These are phyloP conservation scores for Suillus brevipes DNA, from an alignment of 768 basidiomycete species.

Conservation along the genomic window DNA sequence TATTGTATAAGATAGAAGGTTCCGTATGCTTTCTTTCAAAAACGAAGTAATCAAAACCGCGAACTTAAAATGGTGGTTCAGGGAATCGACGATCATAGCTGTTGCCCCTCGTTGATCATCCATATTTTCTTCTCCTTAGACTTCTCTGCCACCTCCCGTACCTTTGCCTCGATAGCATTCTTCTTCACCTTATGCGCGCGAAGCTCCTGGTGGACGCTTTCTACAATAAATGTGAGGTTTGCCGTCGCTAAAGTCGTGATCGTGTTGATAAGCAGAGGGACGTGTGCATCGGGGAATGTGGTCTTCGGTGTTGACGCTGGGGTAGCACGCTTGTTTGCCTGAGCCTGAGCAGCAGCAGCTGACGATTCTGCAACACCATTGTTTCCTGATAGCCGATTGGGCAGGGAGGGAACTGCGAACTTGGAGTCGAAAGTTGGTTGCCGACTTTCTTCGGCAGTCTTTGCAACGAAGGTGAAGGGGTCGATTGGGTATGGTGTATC, in stretches of 20 bases:
- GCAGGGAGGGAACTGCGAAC: constrained; percentile 51
- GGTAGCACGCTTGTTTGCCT: constrained; percentile 28
- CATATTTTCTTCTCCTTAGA: constrained; percentile 73
- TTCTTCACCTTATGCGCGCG: constrained; percentile 75
- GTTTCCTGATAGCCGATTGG: constrained; percentile 33
- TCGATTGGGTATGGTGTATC: constrained; percentile 74
- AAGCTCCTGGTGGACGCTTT: constrained; percentile 70
- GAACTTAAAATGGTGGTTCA: not conserved
- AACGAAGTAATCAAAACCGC: not conserved
- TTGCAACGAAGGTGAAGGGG: constrained; percentile 74
- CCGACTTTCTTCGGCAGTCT: constrained; percentile 38
- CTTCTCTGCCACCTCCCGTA: constrained; percentile 75
- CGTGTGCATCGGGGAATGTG: constrained; percentile 66
- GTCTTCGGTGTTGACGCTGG: constrained; percentile 45
- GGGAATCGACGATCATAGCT: not conserved
- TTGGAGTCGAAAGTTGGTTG: constrained; percentile 26
- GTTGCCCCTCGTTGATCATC: constrained; percentile 52
- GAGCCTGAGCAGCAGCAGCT: constrained; percentile 16
- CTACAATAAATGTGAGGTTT: constrained; percentile 67
- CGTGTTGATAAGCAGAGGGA: constrained; percentile 61
- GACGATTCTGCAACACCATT: constrained; percentile 17
- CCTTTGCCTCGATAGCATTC: constrained; percentile 79
- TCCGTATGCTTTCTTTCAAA: not conserved
- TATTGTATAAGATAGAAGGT: not conserved
- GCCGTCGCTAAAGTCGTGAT: constrained; percentile 60